Base-by-base conservation (phyloP, 768 basidiomycete species). In the Termitomyces sp. region DNA sequence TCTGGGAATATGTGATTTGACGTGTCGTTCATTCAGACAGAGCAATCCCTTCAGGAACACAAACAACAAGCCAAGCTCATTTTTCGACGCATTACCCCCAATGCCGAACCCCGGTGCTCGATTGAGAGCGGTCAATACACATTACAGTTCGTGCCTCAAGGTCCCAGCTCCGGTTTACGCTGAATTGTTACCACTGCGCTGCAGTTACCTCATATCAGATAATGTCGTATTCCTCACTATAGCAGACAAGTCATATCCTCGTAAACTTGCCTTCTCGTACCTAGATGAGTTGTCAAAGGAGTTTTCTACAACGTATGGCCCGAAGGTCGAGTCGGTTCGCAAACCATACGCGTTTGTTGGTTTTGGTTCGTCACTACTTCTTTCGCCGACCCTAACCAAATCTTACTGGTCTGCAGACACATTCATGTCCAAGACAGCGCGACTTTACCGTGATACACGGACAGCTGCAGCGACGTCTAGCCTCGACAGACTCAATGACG, bases 311-410 rank as follows among this genome's bases (percentile, higher is more conserved):
- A 91, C 91, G 6, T 99, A 98, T 72, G 97, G 94, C 10, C 80
- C 91, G 5, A 96, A 94, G 72, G 93, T 98, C 20, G 96, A 98
- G 67, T 81, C 84, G 18, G 89, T 90, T 18, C 84, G 93, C 63
- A 93, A 96, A 72, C 97, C 97, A n/a, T 99, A 99, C 71, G 96
- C 97, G 28, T 98, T 98, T 70, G 91, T 98, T 60, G 95, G 97
- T 50, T 99, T 99, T 67, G 95, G 95, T 95, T 67, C 64, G 91
- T 78, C 41, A 23, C 35, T 28, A n/a, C 52, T 38, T 52, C 36
- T 50, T 41, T 50, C 44, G 47, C 23, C 23, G 28, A 16, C 2
- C 26, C 10, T 18, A 32, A 12, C 13, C 12, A n/a, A 6, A 56
- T 52, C 44, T 67, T 13, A 65, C 44, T 9, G 7, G 36, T 26